These are phyloP conservation scores for Backusella mclennaniae DNA, from an alignment of 192 early-diverging fungal genomes.

Conservation along the genomic window DNA sequence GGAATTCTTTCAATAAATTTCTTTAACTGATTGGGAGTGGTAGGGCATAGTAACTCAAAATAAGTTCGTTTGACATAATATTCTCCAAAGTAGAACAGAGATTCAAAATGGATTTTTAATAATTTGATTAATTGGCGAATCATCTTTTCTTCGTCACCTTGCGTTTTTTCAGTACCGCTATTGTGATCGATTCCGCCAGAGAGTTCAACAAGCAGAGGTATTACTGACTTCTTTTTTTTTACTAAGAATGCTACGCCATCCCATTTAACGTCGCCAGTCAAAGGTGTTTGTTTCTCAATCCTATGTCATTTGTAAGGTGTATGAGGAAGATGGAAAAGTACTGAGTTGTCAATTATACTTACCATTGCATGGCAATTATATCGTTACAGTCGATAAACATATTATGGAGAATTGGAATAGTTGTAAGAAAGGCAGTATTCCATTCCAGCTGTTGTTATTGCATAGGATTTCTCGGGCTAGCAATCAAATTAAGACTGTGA, in stretches of 20 bases:
- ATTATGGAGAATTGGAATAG: conserved; percentile 7
- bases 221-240: background rate
- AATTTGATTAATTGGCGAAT: too few species aligned
- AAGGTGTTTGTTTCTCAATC: background rate
- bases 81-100: too few species aligned
- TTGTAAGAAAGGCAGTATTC: conserved; percentile 5
- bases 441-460: conserved; percentile 2
- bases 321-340: background rate
- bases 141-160: too few species aligned
- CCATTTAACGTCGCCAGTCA: background rate
- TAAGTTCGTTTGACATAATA: too few species aligned
- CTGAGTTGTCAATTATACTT: background rate
- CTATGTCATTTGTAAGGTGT: background rate
- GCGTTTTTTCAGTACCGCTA: background rate
- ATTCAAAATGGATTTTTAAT: too few species aligned
- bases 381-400: background rate
- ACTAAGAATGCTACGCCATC: background rate
- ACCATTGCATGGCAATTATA: conserved; percentile 6
- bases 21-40: too few species aligned
- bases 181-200: background rate
- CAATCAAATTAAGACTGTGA: background rate
- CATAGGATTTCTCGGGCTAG: background rate
- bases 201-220: background rate
- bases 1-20: too few species aligned
- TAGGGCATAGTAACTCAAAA: too few species aligned